These are phyloP conservation scores for Neurospora sp. DNA, from an alignment of 495 filamentous ascomycete species.

Conservation along the genomic window DNA sequence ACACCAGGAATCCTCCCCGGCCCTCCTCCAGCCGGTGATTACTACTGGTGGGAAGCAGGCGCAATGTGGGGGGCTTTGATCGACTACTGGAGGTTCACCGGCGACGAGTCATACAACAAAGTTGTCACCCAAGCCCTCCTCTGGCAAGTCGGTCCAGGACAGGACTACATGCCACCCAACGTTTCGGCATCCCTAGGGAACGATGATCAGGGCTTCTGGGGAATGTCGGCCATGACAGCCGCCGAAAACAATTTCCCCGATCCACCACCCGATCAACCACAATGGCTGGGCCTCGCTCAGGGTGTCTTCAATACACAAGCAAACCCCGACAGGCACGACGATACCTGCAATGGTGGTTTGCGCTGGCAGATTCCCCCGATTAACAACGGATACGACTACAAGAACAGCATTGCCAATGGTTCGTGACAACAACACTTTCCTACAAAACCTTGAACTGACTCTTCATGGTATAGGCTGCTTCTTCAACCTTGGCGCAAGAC, in stretches of 20 bases:
- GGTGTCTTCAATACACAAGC: constrained; percentile 68
- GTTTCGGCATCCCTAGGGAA: constrained; percentile 71
- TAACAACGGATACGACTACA: constrained; percentile 78
- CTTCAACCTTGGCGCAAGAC: constrained; percentile 72
- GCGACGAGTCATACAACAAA: constrained; percentile 59
- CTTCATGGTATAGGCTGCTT: constrained; percentile 62
- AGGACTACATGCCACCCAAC: constrained; percentile 62
- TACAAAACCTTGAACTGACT: not conserved
- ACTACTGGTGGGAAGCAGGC: constrained; percentile 62
- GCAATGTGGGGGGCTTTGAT: constrained; percentile 65
- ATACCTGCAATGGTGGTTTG: constrained; percentile 57
- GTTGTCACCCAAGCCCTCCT: constrained; percentile 53
- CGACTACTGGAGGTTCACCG: constrained; percentile 71
- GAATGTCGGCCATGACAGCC: constrained; percentile 61
- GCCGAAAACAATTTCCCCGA: constrained; percentile 63
- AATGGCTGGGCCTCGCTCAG: constrained; percentile 67
- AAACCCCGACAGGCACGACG: constrained; percentile 47
- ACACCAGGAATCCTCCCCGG: constrained; percentile 55
- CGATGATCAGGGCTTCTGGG: constrained; percentile 77
- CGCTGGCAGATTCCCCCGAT: constrained; percentile 75
- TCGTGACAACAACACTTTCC: not conserved
- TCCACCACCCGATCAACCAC: constrained; percentile 44
- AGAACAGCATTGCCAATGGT: constrained; percentile 49
- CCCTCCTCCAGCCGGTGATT: constrained; percentile 39
- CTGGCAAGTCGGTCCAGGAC: constrained; percentile 52